Base-by-base conservation (phyloP, 345 rosid species). In the Capsella bursapastoris region DNA sequence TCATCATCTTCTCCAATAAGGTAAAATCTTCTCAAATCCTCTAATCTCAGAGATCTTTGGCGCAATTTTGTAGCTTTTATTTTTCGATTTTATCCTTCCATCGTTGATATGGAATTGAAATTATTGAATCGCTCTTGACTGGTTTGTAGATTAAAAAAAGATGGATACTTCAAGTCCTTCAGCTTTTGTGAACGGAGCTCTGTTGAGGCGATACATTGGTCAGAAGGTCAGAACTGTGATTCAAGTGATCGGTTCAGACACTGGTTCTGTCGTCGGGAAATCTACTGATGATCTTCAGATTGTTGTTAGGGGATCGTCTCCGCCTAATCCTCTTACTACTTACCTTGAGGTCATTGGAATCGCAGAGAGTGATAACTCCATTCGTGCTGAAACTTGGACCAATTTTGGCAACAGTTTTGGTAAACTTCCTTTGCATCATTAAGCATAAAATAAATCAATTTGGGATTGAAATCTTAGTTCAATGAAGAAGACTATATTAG, bases 101-200 rank as follows among this genome's bases (percentile, higher is more conserved):
- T 15, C 41, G 6, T 27, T 25, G 68, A 31, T 9, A 2, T 7
- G 8, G 28, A 56, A 47, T 11, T 22, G 31, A 18, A 2, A 5
- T 66, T 66, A 22, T 50, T 1, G 4, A 55, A 48, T 22, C 15
- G 25, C 25, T 48, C 35, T 41, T 72, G 68, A 47, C 15, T 0
- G 14, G 22, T 18, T 0, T 4, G 22, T 18, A 67, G 75, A 70
- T 71, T 2, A 8, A 7, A 16, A 5, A 13, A 6, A 18, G 32
- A 93, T 93, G 96, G 97, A 93, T 76, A 84, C 91, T 0, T 89
- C 92, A 22, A 86, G 78, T 67, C 97, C 98, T 73, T 89, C 94
- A 34, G 96, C 83, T 67, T 85, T 93, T 74, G 98, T 93, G 31
- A 93, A 93, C 57, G 98, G 91, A 16, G 86, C 72, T 45, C 71